Evolutionary conservation across 2,329 filamentous ascomycete genomes (phyloP).

Genomic region (Cladophialophora exuberans): DNA sequence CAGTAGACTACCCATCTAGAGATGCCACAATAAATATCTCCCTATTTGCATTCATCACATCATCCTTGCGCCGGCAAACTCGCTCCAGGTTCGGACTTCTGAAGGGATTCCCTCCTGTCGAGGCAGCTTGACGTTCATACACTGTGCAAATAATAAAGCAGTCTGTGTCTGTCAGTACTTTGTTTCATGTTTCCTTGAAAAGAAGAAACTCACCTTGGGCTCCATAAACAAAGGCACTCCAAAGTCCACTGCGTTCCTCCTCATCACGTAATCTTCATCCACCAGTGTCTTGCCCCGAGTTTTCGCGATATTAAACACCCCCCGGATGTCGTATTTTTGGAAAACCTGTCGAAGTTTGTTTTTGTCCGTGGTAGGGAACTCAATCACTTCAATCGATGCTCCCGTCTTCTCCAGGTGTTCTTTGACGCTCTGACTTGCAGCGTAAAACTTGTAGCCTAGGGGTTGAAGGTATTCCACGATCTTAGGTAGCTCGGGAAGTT

Average conservation of each 20-base stretch:
- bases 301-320: conserved; percentile 92
- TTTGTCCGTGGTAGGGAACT: conserved; percentile 97
- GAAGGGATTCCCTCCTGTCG: conserved; percentile 82
- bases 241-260: conserved; percentile 97
- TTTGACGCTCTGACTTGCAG: conserved; percentile 81
- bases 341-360: conserved; percentile 92
- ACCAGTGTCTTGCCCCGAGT: conserved; percentile 78
- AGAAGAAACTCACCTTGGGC: conserved; percentile 24
- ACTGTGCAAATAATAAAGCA: conserved; percentile 91
- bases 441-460: conserved; percentile 92
- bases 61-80: conserved; percentile 78
- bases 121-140: conserved; percentile 95
- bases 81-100: conserved; percentile 92
- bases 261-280: conserved; percentile 98
- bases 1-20: neutral
- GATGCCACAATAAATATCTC: neutral
- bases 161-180: conserved; percentile 69
- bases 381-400: conserved; percentile 77
- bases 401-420: conserved; percentile 67
- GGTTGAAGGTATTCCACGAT: conserved; percentile 87
- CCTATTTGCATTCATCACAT: conserved; percentile 37
- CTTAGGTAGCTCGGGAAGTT: conserved; percentile 69
- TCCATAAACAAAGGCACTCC: conserved; percentile 81
- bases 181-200: conserved; percentile 30
- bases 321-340: conserved; percentile 93